These are phyloP conservation scores for Pyronema omphalodes DNA, from an alignment of 495 filamentous ascomycete genomes.

Conservation along the genomic window DNA sequence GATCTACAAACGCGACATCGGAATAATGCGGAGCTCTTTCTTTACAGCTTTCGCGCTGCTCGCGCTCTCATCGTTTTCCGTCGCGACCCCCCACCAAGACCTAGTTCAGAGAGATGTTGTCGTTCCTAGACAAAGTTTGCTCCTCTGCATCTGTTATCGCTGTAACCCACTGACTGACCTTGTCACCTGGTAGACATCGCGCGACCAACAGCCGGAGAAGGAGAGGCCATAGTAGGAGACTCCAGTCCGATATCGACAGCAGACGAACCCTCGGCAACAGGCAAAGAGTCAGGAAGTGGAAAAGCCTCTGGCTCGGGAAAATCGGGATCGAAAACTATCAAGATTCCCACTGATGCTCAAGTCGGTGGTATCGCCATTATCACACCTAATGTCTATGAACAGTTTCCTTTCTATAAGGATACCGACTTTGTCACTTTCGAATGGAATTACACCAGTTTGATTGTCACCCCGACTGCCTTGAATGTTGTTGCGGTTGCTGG, in stretches of 20 bases:
- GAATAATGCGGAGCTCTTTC: constrained; percentile 17
- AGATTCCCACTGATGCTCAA: constrained; percentile 38
- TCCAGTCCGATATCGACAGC: constrained; percentile 3
- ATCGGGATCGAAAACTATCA: constrained; percentile 31
- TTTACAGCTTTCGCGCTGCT: constrained; percentile 12
- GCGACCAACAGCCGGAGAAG: constrained; percentile 12
- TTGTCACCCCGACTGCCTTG: constrained; percentile 54
- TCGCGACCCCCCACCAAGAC: constrained; percentile 3
- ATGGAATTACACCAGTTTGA: constrained; percentile 90
- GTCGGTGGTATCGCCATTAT: constrained; percentile 70
- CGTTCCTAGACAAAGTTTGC: background rate
- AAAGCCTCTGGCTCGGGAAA: constrained; percentile 25
- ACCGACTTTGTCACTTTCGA: constrained; percentile 66
- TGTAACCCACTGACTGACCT: constrained; percentile 7
- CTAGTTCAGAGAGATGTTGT: background rate
- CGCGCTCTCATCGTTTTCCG: constrained; percentile 13
- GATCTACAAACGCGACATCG: too few relatives aligned
- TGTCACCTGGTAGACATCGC: background rate
- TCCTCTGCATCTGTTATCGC: background rate
- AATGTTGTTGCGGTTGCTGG: constrained; percentile 53
- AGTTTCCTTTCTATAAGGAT: constrained; percentile 69
- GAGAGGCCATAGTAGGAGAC: constrained; percentile 15
- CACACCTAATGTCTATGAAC: constrained; percentile 41
- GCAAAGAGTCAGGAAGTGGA: constrained; percentile 8
- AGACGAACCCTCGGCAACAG: background rate